Evolutionary conservation across 306 rosid genomes (phyloP), one percentile per base, ranked within the genome.

Genomic region (Carpinus fangiana): DNA sequence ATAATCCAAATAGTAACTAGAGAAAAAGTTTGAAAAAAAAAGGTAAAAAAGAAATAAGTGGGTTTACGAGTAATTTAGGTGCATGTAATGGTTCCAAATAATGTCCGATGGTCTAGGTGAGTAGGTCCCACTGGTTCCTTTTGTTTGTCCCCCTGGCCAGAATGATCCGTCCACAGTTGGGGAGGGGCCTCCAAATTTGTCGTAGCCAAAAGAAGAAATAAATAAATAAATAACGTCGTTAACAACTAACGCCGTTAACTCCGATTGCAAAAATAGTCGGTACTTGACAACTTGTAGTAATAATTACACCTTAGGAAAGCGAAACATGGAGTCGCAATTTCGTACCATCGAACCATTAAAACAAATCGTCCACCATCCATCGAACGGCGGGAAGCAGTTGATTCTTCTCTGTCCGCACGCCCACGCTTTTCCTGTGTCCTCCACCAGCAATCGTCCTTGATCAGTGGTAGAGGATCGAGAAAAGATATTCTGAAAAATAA

Each of bases 341-440:
- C 68, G 74, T 68, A 77, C 80, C 74, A 77, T 77, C 67, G 28
- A 68, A 68, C 74, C 31, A 68, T 53, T 77, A 77, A 77, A 67
- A 60, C 45, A 77, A 77, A 12, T 77, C 66, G 13, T 77, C 8
- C 55, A n/a, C 7, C 72, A 5, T 41, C 8, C 80, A 68, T 77
- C 55, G 80, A 59, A 77, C 74, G 67, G 67, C 67, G 74, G 47
- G 55, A 68, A 14, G 5, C 54, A 21, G 52, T 52, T 76, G 64
- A 65, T 61, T 61, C 28, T 64, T 76, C 48, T 76, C 60, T 21
- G 59, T 46, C 21, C 11, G n/a, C 48, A 8, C 43, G 72, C 79
- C 67, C 48, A 62, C 34, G 8, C 8, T 47, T 68, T 64, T 62
- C 54, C 31, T 56, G 45, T 75, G 23, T 21, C 17, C 5, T 48